Evolutionary conservation across 2,329 filamentous ascomycete genomes (phyloP), one percentile per base, ranked within the genome.

Genomic region (Aspergillus flavus): DNA sequence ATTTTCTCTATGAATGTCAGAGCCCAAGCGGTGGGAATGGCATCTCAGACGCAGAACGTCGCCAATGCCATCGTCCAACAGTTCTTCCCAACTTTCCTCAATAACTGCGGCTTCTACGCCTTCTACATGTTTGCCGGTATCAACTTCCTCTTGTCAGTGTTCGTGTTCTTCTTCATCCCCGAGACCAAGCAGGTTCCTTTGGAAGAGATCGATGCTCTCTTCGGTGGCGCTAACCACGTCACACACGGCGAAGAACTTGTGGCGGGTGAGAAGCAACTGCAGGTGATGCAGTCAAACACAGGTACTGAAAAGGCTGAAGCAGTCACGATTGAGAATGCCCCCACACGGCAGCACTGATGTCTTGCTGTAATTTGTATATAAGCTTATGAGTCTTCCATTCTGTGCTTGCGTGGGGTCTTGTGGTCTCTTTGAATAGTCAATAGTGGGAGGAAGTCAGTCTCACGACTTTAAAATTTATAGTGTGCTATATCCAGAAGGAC

Each of bases 1-100:
- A 81, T 91, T 63, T 91, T 91, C 80, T 87, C 84, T 59, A 89
- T 89, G 85, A 91, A 91, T 75, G 86, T 91, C n/a, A 87, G 88
- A 62, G 87, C 88, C 6, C 88, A 91, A 73, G 88, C 88, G 41
- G 87, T 91, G 16, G 88, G 87, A 61, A 91, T 91, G 88, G 87
- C 83, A 46, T 81, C 80, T 46, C 82, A 87, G 71, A 85, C 81
- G 65, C 85, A 87, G 66, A 87, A 90, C 72, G 85, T 90, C 58
- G 87, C 87, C 73, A 89, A 90, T 75, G 83, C 84, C 62, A 85
- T 90, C 68, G 86, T 90, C 71, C 86, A 90, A 75, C 88, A 91
- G 67, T 90, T 90, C 81, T 90, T 91, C 81, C 88, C 88, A 14
- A 85, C 83, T 14, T 90, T 91, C 79, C 82, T 90, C 19, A 80